phyloP scores from a whole-genome alignment of 139 green algal genomes.

The Chloropicon primus region DNA sequence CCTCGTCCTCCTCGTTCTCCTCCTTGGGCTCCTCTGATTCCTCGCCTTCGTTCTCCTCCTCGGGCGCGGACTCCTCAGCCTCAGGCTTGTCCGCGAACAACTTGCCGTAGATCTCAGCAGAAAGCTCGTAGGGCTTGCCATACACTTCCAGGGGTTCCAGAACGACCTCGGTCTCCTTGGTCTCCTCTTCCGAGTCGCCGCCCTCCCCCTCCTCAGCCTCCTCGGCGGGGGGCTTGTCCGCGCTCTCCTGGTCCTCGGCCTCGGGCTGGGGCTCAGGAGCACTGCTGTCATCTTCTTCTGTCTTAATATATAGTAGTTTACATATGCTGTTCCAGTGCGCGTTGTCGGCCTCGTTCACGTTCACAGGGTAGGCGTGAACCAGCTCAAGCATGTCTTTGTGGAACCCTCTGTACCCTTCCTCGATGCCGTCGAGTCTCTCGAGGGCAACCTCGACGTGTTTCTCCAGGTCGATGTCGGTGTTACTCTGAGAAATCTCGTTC shows the following conservation, averaged over 20 bases:
- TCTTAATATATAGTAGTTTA: background rate
- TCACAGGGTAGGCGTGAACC: background rate
- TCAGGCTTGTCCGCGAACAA: background rate
- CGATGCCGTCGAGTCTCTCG: slow-evolving; percentile 17
- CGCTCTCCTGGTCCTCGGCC: background rate
- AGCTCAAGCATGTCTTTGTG: slow-evolving; percentile 6
- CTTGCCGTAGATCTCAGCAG: background rate
- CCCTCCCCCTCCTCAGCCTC: background rate
- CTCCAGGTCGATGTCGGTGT: slow-evolving; percentile 32
- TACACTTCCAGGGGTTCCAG: background rate
- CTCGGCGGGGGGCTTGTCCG: background rate
- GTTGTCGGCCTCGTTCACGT: background rate
- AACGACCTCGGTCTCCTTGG: slow-evolving; percentile 30
- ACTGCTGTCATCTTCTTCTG: background rate
- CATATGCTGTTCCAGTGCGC: slow-evolving; percentile 3
- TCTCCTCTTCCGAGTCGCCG: slow-evolving; percentile 11
- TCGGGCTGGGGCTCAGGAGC: background rate
- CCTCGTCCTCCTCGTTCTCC: background rate
- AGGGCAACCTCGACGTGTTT: slow-evolving; percentile 19
- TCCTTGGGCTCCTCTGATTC: no score
- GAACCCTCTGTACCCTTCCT: slow-evolving; percentile 11
- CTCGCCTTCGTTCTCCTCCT: background rate
- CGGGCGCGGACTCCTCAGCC: background rate
- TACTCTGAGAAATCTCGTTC: slow-evolving; percentile 27
- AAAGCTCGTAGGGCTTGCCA: background rate